Evolutionary conservation across 305 asterid genomes (phyloP).

Genomic region (Fraxinus floribunda): DNA sequence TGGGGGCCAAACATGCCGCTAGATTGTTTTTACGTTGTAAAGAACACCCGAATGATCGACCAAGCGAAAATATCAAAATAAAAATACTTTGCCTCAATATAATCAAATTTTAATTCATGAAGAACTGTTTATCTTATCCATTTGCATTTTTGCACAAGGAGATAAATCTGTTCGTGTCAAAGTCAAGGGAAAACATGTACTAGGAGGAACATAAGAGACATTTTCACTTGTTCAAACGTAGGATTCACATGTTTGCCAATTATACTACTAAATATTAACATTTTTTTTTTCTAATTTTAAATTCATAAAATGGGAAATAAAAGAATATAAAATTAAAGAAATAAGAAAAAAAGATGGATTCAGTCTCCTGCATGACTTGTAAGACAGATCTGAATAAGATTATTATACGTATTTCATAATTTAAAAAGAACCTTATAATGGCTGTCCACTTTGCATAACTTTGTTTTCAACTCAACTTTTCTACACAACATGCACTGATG

Average conservation of each 20-base stretch:
- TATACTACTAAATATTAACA: conserved; percentile 9
- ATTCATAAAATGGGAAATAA: neutral
- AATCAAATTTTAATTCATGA: neutral
- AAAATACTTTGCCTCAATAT: neutral
- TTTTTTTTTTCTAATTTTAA: conserved; percentile 6
- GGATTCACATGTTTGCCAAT: conserved; percentile 34
- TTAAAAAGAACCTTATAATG: neutral
- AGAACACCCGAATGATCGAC: neutral
- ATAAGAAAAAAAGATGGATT: conserved; percentile 4
- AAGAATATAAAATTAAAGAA: conserved; percentile 1
- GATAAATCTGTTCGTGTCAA: neutral
- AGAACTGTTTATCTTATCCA: neutral
- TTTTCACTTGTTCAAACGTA: conserved; percentile 21
- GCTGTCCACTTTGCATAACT: neutral
- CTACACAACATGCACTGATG: neutral
- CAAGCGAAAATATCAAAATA: neutral
- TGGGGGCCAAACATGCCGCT: neutral
- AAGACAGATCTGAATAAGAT: conserved; percentile 38
- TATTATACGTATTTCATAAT: conserved; percentile 21
- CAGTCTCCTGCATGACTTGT: conserved; percentile 26
- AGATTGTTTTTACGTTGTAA: neutral
- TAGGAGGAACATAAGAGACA: conserved; percentile 21
- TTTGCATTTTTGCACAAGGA: neutral
- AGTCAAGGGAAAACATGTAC: conserved; percentile 19
- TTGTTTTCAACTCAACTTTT: neutral